phyloP scores from a whole-genome alignment of 2,329 filamentous ascomycete genomes.

The Kalmusia sp. region DNA sequence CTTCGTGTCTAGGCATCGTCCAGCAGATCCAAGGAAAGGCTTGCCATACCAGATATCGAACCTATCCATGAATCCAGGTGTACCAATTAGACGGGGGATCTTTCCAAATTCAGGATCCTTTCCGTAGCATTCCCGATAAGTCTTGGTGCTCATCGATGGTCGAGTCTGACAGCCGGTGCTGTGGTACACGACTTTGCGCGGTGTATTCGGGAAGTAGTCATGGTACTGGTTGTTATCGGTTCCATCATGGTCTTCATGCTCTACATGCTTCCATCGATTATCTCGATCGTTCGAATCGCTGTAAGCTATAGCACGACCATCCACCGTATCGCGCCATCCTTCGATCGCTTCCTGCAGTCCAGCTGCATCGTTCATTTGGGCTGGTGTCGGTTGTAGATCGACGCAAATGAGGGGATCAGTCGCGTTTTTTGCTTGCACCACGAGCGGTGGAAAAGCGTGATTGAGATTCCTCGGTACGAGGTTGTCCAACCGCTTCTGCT shows the following conservation, averaged over 20 bases:
- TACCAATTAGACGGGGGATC: constrained; percentile 19
- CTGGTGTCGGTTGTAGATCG: background rate
- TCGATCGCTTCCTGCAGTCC: background rate
- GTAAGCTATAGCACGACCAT: background rate
- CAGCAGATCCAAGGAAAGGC: constrained; percentile 1
- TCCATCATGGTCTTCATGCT: background rate
- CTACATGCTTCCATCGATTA: background rate
- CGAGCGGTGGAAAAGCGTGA: background rate
- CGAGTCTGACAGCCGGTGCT: constrained; percentile 23
- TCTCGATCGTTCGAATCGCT: background rate
- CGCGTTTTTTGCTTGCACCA: background rate
- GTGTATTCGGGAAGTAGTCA: background rate
- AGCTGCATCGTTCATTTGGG: background rate
- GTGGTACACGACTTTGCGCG: constrained; percentile 15
- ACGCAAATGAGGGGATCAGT: background rate
- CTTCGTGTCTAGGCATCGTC: background rate
- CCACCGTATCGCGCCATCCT: constrained; percentile 1
- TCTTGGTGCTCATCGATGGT: constrained; percentile 9
- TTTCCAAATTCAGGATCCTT: constrained; percentile 17
- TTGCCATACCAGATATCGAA: constrained; percentile 11
- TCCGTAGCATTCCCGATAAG: constrained; percentile 19
- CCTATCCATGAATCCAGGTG: background rate
- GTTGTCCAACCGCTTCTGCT: too few species aligned
- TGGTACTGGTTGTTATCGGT: constrained; percentile 1
- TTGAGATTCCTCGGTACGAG: background rate